phyloP scores from a whole-genome alignment of 1,139 yeast species.

The Nematodospora anomalae region DNA sequence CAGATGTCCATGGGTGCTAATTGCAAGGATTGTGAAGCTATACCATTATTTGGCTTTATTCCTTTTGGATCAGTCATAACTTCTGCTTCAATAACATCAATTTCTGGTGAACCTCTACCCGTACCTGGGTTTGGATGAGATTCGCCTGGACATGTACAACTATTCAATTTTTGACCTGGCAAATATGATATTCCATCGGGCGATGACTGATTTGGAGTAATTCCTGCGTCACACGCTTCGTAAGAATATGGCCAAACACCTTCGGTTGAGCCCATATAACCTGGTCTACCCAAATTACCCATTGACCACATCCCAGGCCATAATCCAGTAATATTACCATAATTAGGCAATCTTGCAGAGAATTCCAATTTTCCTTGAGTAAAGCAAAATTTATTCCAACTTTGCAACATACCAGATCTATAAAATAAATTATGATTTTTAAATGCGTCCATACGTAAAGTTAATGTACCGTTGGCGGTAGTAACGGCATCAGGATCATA shows the following conservation, averaged over 20 bases:
- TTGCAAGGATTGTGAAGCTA: constrained; percentile 81
- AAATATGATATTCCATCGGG: constrained; percentile 78
- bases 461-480: constrained; percentile 67
- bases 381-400: constrained; percentile 82
- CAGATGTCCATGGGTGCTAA: constrained; percentile 85
- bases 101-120: constrained; percentile 91
- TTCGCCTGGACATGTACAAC: constrained; percentile 72
- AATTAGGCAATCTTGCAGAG: constrained; percentile 72
- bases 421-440: constrained; percentile 70
- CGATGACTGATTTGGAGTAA: constrained; percentile 81
- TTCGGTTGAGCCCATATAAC: constrained; percentile 73
- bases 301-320: constrained; percentile 94
- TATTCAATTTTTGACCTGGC: constrained; percentile 71
- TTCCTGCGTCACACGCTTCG: constrained; percentile 81
- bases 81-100: constrained; percentile 81
- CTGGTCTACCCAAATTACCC: constrained; percentile 86
- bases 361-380: constrained; percentile 74
- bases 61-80: constrained; percentile 37
- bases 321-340: constrained; percentile 69
- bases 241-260: constrained; percentile 94
- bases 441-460: constrained; percentile 68
- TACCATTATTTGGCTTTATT: constrained; percentile 44
- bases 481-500: constrained; percentile 79
- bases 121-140: constrained; percentile 78
- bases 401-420: constrained; percentile 82